Base-by-base conservation (phyloP, 2,329 filamentous ascomycete genomes). In the Didymella keratinophila region DNA sequence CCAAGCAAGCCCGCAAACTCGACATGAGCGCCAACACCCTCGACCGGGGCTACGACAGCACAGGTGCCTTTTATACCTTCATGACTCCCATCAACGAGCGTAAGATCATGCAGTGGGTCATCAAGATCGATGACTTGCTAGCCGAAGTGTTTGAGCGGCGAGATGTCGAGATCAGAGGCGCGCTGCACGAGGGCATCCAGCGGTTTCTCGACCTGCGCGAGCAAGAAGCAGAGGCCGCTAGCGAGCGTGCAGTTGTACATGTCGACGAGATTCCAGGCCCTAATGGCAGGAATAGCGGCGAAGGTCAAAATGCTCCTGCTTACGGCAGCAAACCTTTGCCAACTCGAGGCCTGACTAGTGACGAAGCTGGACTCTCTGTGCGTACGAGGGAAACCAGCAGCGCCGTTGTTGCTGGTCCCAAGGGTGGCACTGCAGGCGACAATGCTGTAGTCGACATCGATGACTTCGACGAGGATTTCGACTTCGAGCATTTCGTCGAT, bases 11-110 rank as follows among this genome's bases (percentile, higher is more conserved):
- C 28, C 56, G 43, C 9, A 70, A 61, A 20, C 54, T 72, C 8
- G 64, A 71, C 51, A 68, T 66, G 65, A 42, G 39, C 2, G 27
- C 23, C 30, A 70, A 74, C 34, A 65, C 43, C 8, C 56, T 65
- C 1, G 61, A 65, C 3, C 73, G 68, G 70, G 62, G 61, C 3
- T 58, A 60, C 28, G 14, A 62, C 11, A 49, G 50, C 3, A 43
- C 49, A 10, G 41, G 61, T 8, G 44, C 59, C 1, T 65, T 63
- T n/a, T 42, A 65, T 14, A 56, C n/a, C 3, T 65, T 71, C 27
- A 27, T n/a, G 7, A 34, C 46, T 11, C 41, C 46, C 0, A 23
- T 63, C 1, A 14, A 39, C 1, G 60, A 64, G 8, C 44, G 30
- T 9, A 56, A 21, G 25, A 39, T 71, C 16, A 61, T 34, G 39